These are phyloP conservation scores for Botrytis pseudocinerea DNA, from an alignment of 2,329 filamentous ascomycete genomes.

Conservation along the genomic window DNA sequence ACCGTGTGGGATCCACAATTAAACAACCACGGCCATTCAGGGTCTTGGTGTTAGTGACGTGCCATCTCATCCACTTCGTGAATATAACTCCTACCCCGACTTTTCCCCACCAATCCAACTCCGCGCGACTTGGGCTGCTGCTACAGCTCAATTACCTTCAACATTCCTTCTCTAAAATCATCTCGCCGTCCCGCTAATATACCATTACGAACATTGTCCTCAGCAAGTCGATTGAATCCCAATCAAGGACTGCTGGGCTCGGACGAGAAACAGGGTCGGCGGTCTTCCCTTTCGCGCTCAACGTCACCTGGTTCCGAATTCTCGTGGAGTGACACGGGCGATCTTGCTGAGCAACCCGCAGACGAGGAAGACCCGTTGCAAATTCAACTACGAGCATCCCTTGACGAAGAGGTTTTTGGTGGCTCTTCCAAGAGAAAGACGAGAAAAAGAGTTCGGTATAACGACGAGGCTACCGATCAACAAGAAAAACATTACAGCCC, in stretches of 20 bases:
- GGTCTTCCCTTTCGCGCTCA: slow-evolving; percentile 51
- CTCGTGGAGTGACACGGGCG: slow-evolving; percentile 92
- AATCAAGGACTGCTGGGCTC: slow-evolving; percentile 50
- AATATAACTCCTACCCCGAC: slow-evolving; percentile 22
- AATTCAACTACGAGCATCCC: slow-evolving; percentile 64
- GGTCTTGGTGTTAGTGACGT: slow-evolving; percentile 23
- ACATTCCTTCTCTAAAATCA: slow-evolving; percentile 75
- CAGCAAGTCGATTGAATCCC: slow-evolving; percentile 38
- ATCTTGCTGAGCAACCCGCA: slow-evolving; percentile 87
- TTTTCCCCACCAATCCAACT: slow-evolving; percentile 25
- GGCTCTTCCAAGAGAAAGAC: slow-evolving; percentile 48
- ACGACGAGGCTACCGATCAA: slow-evolving; percentile 45
- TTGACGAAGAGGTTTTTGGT: slow-evolving; percentile 62
- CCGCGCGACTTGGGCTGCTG: slow-evolving; percentile 62
- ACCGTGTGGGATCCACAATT: slow-evolving; percentile 22
- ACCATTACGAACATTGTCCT: slow-evolving; percentile 73
- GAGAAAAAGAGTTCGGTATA: slow-evolving; percentile 70
- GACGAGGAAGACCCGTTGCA: slow-evolving; percentile 80
- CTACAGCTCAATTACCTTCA: slow-evolving; percentile 75
- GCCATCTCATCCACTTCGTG: slow-evolving; percentile 22
- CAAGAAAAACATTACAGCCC: slow-evolving; percentile 45
- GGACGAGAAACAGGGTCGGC: slow-evolving; percentile 45
- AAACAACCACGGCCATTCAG: slow-evolving; percentile 15
- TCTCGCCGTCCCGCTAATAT: slow-evolving; percentile 78
- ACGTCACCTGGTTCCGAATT: slow-evolving; percentile 66